These are phyloP conservation scores for Nemania sp. DNA, from an alignment of 2,329 filamentous ascomycete genomes.

Conservation along the genomic window DNA sequence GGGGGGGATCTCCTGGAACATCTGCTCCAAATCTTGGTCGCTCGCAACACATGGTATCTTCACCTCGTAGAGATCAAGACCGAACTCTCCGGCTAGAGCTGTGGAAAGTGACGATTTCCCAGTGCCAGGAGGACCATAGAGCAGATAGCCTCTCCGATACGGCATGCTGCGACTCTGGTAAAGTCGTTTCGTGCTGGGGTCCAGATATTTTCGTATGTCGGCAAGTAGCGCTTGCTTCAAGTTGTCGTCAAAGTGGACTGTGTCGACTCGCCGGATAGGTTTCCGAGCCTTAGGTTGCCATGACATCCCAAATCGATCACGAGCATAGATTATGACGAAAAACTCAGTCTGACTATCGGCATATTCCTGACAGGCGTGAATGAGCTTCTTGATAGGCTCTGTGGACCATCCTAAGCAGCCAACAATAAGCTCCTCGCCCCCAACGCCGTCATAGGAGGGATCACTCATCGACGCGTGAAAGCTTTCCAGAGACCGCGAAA, in stretches of 20 bases:
- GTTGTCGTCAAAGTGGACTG: constrained; percentile 54
- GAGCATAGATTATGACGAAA: constrained; percentile 54
- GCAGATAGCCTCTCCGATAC: constrained; percentile 55
- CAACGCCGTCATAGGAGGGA: constrained; percentile 51
- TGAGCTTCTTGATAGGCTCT: constrained; percentile 51
- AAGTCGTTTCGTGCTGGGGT: constrained; percentile 52
- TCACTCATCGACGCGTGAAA: constrained; percentile 45
- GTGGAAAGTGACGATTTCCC: constrained; percentile 53
- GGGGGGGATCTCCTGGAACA: constrained; percentile 56
- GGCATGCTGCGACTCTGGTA: constrained; percentile 70
- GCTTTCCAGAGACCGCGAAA: constrained; percentile 48
- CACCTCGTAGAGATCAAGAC: constrained; percentile 57
- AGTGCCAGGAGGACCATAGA: constrained; percentile 41
- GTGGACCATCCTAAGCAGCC: constrained; percentile 58
- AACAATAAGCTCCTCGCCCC: constrained; percentile 52
- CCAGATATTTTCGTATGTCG: constrained; percentile 58
- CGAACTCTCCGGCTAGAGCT: constrained; percentile 55
- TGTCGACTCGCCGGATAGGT: constrained; percentile 54
- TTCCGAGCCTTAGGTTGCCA: constrained; percentile 56
- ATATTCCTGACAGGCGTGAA: constrained; percentile 53
- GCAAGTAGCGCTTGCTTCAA: constrained; percentile 52
- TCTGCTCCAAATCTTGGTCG: constrained; percentile 54
- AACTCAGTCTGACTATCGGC: constrained; percentile 54
- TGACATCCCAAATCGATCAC: constrained; percentile 50
- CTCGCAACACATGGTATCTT: constrained; percentile 47